These are phyloP conservation scores for Ganoderma lucidum DNA, from an alignment of 1,284 basidiomycete genomes.

Conservation along the genomic window DNA sequence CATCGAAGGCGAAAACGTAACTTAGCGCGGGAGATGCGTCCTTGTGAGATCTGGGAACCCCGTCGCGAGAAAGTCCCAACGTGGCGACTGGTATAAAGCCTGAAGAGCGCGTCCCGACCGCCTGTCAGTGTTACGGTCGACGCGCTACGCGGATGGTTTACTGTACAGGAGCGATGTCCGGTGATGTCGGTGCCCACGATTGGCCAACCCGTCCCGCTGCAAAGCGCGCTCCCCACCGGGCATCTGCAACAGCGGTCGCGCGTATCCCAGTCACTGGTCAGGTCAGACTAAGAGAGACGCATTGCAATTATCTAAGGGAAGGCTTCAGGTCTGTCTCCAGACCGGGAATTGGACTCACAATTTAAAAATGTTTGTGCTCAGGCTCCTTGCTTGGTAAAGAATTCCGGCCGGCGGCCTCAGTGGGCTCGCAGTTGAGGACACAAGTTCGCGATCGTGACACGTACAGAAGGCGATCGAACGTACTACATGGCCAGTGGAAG, in stretches of 20 bases:
- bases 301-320: neutral
- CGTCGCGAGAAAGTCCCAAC: neutral
- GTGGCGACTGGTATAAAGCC: neutral
- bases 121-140: too few relatives aligned
- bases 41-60: neutral
- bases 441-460: too few relatives aligned
- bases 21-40: neutral
- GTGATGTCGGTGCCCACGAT: neutral
- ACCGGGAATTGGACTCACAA: neutral
- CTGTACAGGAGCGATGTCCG: neutral
- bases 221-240: neutral
- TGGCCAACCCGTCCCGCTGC: neutral
- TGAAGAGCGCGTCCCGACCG: too few relatives aligned
- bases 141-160: too few relatives aligned
- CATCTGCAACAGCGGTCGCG: neutral
- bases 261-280: neutral
- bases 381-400: too few relatives aligned
- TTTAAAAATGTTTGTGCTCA: neutral
- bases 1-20: neutral
- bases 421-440: too few relatives aligned
- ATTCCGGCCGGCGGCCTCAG: too few relatives aligned
- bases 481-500: neutral
- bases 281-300: neutral
- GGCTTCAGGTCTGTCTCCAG: neutral
- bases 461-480: neutral